A percentile compares a stretch with the other conserved stretches of the same genome.
Evolutionary conservation across 2,329 filamentous ascomycete species (phyloP).

Genomic region (Neopestalotiopsis sp.): DNA sequence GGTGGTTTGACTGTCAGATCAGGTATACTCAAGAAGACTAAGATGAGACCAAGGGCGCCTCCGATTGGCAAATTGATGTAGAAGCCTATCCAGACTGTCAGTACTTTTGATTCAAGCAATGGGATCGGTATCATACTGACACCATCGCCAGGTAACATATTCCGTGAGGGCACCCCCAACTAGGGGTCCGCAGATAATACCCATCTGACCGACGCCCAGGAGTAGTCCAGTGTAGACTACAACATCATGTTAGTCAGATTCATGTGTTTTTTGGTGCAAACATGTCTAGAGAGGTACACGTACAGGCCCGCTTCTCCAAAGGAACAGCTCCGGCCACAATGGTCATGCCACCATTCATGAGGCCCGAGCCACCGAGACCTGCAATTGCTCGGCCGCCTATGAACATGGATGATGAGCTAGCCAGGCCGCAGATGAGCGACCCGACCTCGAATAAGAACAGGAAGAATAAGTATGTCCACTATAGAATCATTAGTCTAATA

Average conservation of each 20-base stretch:
- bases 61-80: conserved; percentile 53
- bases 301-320: conserved; percentile 42
- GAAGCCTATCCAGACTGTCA: conserved; percentile 36
- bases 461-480: conserved; percentile 44
- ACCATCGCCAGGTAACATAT: conserved; percentile 51
- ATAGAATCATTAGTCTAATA: too few relatives aligned
- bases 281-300: not conserved
- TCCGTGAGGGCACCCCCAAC: conserved; percentile 49
- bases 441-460: conserved; percentile 59
- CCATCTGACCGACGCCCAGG: conserved; percentile 44
- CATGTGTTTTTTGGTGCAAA: too few relatives aligned
- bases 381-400: conserved; percentile 59
- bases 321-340: conserved; percentile 48
- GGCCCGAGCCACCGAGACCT: conserved; percentile 53
- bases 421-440: conserved; percentile 54
- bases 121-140: conserved; percentile 30
- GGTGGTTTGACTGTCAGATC: conserved; percentile 37
- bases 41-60: conserved; percentile 34
- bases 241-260: not conserved
- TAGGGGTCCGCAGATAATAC: conserved; percentile 52
- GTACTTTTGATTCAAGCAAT: not conserved
- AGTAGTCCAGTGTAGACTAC: conserved; percentile 24
- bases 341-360: conserved; percentile 55
- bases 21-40: conserved; percentile 41
- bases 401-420: conserved; percentile 51